A percentile compares a stretch with the other conserved stretches of the same genome.
Conservation (phyloP, 805 yeast genomes). For the Cyberlindnera amylophila region DNA sequence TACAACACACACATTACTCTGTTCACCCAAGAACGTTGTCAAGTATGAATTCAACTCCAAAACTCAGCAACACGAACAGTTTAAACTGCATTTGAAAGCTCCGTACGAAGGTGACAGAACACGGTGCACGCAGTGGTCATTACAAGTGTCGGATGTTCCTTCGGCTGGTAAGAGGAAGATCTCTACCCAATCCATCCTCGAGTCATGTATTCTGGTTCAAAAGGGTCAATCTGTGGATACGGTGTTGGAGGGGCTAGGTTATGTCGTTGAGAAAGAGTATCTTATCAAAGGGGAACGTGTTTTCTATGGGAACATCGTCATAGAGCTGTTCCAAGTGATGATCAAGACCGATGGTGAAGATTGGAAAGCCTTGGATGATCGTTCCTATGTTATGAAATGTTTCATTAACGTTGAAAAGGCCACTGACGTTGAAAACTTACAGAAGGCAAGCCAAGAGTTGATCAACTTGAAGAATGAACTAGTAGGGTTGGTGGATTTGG, state of each 20-base stretch:
- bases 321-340: constrained; percentile 52
- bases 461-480: constrained; percentile 60
- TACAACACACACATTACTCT: constrained; percentile 16
- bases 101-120: constrained; percentile 6
- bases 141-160: constrained; percentile 69
- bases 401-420: constrained; percentile 66
- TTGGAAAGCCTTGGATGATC: constrained; percentile 40
- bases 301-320: constrained; percentile 51
- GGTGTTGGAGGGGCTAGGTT: constrained; percentile 64
- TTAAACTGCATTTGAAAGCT: constrained; percentile 22
- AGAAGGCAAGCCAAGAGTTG: constrained; percentile 60
- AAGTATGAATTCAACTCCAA: constrained; percentile 29
- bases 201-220: constrained; percentile 36
- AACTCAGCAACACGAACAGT: constrained; percentile 26
- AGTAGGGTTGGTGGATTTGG: constrained; percentile 62
- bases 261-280: constrained; percentile 57
- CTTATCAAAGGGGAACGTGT: constrained; percentile 60
- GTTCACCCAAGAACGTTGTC: constrained; percentile 24
- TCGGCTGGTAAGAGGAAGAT: constrained; percentile 67
- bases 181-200: constrained; percentile 64
- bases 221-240: constrained; percentile 31
- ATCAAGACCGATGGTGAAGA: constrained; percentile 27
- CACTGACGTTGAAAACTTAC: constrained; percentile 71
- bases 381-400: constrained; percentile 55
- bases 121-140: constrained; percentile 45